Evolutionary conservation across 2,329 filamentous ascomycete species (phyloP), one percentile per base, ranked within the genome.

Genomic region (Lachnellula willkommii): DNA sequence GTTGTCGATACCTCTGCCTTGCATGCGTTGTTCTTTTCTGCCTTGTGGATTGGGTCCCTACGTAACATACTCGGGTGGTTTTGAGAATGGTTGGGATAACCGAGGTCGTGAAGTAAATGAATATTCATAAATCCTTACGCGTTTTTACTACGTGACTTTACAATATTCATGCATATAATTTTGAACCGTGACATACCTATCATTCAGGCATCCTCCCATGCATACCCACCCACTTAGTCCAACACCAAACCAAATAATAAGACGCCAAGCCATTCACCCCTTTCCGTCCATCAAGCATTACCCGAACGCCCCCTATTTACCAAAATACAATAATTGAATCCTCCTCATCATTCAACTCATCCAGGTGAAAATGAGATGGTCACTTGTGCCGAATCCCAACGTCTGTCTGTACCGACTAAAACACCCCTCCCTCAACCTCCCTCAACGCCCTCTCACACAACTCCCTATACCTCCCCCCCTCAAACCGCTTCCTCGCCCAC

Each of bases 361-460:
- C 9, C 28, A 11, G 28, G 28, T 32, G 9, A 32, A 11, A 32
- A 32, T 9, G 26, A 24, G 5, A 32, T 11, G 9, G 4, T 32
- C 28, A 11, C 26, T 28, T 28, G 5, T 28, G 26, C 7, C 26
- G 26, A 2, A 28, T 28, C 26, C 7, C 26, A 5, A 28, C 26
- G 26, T 28, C 26, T 28, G 26, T 28, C 9, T 32, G 28, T 11
- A 32, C 39, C 39, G 6, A 40, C 14, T 40, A 40, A 12, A 45
- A 45, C 11, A 26, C 12, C 12, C 42, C 42, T 2, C 56, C 54
- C 11, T 55, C 52, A 42, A 65, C 22, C 49, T 68, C 65, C 2
- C 12, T 39, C 26, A 67, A 48, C 2, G 61, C 66, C 32, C 52
- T 60, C 49, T 68, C 62, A 46, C 65, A 66, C 26, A 69, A 54